These are phyloP conservation scores for Adiantum capillusveneris DNA, from an alignment of 75 land plant genomes.

Conservation along the genomic window DNA sequence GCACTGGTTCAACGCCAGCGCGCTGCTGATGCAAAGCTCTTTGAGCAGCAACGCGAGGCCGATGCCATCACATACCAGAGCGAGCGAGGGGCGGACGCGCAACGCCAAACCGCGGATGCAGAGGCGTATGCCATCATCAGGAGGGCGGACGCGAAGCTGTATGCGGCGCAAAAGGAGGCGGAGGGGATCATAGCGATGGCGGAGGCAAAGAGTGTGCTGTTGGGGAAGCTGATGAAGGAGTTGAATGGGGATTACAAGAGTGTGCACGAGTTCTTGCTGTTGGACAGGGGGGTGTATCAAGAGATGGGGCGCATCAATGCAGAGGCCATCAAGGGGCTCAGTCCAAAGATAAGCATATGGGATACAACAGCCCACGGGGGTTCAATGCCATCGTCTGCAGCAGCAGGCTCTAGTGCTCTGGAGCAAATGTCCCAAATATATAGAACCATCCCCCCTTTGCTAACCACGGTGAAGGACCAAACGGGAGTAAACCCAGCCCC, in stretches of 20 bases:
- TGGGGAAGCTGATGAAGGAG: too few relatives aligned
- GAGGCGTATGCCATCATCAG: conserved; percentile 19
- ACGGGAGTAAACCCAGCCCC: too few relatives aligned
- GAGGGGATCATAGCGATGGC: conserved; percentile 27
- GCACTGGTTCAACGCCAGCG: conserved; percentile 17
- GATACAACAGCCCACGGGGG: too few relatives aligned
- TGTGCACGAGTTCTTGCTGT: too few relatives aligned
- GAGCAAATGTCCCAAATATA: too few relatives aligned
- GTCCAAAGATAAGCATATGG: too few relatives aligned
- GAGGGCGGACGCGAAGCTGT: conserved; percentile 25
- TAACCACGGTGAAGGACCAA: too few relatives aligned
- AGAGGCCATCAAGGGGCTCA: too few relatives aligned
- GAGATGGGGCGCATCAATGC: conserved; percentile 41
- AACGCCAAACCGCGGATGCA: conserved; percentile 26
- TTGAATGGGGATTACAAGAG: too few relatives aligned
- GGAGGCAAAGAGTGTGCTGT: conserved; percentile 26
- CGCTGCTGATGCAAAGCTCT: conserved; percentile 38
- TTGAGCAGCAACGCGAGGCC: conserved; percentile 33
- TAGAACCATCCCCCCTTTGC: too few relatives aligned
- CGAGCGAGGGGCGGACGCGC: conserved; percentile 25
- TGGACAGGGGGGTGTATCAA: too few relatives aligned
- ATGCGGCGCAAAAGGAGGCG: conserved; percentile 30
- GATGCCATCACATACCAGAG: conserved; percentile 25
- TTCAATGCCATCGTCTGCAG: not conserved
- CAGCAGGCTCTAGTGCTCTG: not conserved